Percentiles rank a stretch among this genome's conserved stretches.
Evolutionary conservation across 352 stramenopile species (phyloP).

Genomic region (Phytophthora tubulina): DNA sequence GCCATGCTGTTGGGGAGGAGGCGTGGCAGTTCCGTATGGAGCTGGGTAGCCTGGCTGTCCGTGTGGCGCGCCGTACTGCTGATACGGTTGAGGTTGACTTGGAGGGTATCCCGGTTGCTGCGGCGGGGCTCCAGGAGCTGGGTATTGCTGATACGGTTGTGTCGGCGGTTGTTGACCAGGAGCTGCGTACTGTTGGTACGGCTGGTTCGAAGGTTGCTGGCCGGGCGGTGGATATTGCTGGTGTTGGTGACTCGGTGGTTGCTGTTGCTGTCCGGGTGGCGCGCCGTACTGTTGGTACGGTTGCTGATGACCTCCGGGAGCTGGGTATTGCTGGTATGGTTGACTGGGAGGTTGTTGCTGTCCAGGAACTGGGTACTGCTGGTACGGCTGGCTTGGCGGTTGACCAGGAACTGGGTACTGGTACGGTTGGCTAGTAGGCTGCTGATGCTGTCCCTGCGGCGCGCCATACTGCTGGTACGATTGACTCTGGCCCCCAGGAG

Average conservation of each 20-base stretch:
- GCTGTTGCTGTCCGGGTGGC: constrained; percentile 7
- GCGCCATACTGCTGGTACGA: constrained; percentile 9
- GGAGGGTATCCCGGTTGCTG: neutral
- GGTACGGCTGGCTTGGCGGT: constrained; percentile 18
- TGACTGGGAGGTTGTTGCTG: constrained; percentile 28
- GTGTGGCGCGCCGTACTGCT: neutral
- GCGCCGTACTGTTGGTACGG: constrained; percentile 14
- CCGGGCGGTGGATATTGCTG: constrained; percentile 16
- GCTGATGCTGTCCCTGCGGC: neutral
- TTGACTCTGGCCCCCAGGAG: constrained; percentile 10
- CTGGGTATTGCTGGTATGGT: constrained; percentile 35
- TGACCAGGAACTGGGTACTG: constrained; percentile 15
- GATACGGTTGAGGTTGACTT: neutral
- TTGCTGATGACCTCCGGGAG: constrained; percentile 8
- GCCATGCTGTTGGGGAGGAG: constrained; percentile 32
- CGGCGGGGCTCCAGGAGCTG: neutral
- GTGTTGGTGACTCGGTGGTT: constrained; percentile 8
- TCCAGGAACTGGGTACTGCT: constrained; percentile 40
- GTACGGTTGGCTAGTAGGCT: constrained; percentile 9
- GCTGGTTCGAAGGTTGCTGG: constrained; percentile 2
- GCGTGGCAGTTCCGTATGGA: constrained; percentile 41
- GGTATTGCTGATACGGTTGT: constrained; percentile 9
- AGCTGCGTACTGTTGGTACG: constrained; percentile 8
- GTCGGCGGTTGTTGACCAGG: constrained; percentile 16
- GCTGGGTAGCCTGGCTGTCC: constrained; percentile 42